These are phyloP conservation scores for Calonectria leucothoes DNA, from an alignment of 2,329 filamentous ascomycete genomes.

Conservation along the genomic window DNA sequence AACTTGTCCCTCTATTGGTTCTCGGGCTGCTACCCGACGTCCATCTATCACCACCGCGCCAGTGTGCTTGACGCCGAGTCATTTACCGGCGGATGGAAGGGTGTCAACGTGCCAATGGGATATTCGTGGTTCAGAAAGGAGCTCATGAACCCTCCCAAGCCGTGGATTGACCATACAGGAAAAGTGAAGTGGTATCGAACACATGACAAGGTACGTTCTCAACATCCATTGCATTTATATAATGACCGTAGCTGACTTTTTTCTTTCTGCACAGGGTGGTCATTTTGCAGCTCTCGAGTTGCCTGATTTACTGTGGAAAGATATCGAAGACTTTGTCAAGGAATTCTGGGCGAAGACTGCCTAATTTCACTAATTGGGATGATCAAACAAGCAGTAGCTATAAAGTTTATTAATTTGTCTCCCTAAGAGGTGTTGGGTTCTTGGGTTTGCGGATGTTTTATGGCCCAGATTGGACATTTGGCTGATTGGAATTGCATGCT, in stretches of 20 bases:
- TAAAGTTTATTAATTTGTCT: too few species aligned
- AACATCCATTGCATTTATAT: not conserved
- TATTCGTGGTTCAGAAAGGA: slow-evolving; percentile 17
- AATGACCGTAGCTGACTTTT: not conserved
- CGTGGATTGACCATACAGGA: slow-evolving; percentile 5
- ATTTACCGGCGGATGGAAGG: not conserved
- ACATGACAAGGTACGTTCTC: slow-evolving; percentile 5
- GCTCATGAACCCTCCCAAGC: not conserved
- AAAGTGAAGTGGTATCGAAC: slow-evolving; percentile 9
- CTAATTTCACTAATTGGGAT: not conserved
- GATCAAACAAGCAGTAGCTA: not conserved
- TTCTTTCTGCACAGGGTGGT: slow-evolving; percentile 10
- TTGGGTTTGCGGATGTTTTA: not conserved
- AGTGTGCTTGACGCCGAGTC: not conserved
- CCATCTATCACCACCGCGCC: not conserved
- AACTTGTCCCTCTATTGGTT: slow-evolving; percentile 20
- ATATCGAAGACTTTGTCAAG: slow-evolving; percentile 28
- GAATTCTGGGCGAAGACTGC: slow-evolving; percentile 3
- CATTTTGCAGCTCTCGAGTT: slow-evolving; percentile 33
- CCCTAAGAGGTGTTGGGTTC: too few species aligned
- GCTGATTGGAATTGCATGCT: not conserved
- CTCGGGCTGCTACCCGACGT: slow-evolving; percentile 13
- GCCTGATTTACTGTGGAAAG: slow-evolving; percentile 25
- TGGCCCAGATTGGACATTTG: not conserved
- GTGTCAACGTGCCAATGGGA: slow-evolving; percentile 4